These are phyloP conservation scores for Pseudoneurospora amorphoporcata DNA, from an alignment of 495 filamentous ascomycete species.

Conservation along the genomic window DNA sequence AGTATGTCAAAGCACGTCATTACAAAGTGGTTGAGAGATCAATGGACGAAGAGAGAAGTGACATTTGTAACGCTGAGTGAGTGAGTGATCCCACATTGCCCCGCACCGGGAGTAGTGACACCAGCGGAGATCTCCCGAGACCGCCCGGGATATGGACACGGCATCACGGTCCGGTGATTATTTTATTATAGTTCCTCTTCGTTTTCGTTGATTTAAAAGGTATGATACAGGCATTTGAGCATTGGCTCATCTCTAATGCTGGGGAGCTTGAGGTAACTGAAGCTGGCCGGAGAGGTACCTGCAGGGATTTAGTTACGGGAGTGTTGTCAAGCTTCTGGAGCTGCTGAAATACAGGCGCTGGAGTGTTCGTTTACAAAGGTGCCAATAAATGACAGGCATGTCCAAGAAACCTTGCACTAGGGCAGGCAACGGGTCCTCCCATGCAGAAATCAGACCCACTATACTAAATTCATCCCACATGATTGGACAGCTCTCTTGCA, in stretches of 20 bases:
- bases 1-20: not conserved
- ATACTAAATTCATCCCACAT: rapidly evolving
- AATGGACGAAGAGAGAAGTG: not conserved
- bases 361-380: not conserved
- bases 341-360: too few relatives aligned
- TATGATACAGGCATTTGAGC: too few relatives aligned
- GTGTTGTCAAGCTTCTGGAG: too few relatives aligned
- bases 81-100: not conserved
- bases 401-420: not conserved
- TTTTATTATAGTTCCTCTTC: too few relatives aligned
- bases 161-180: not conserved
- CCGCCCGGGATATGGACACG: not conserved
- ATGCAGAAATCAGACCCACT: not conserved
- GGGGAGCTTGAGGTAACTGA: too few relatives aligned
- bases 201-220: too few relatives aligned
- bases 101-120: not conserved
- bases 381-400: not conserved
- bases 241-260: too few relatives aligned
- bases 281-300: too few relatives aligned
- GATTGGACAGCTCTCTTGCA: not conserved
- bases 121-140: not conserved
- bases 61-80: not conserved
- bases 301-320: too few relatives aligned
- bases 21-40: not conserved
- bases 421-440: not conserved